Evolutionary conservation across 106 monocot genomes (phyloP), one percentile per base, ranked within the genome.

Genomic region (Dendrobium catenatum): DNA sequence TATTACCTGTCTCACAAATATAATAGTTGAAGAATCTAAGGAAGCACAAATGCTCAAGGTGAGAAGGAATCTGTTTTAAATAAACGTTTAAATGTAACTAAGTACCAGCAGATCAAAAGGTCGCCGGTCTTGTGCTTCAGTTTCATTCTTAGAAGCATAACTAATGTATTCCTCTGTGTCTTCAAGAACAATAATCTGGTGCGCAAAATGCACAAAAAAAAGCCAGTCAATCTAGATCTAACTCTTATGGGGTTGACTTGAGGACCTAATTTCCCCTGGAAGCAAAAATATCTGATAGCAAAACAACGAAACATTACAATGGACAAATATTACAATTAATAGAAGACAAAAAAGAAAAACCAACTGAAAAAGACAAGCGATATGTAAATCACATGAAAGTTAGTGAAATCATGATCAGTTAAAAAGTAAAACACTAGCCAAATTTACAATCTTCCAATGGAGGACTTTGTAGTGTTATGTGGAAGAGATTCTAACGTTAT

Each of bases 121-220:
- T 6, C 82, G 92, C 0, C 96, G 86, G 18, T 97, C 96, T 87
- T 98, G 98, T 48, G 86, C 91, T 83, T 88, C 84, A 76, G 88
- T 82, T 84, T 95, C 93, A 29, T 84, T 83, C 58, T 80, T 88
- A 75, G 86, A 79, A 66, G 87, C 91, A 88, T 93, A 98, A 49
- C 91, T 87, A 48, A 98, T 95, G 84, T 95, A 98, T 75, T 98
- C 90, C 51, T 89, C 81, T 56, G 94, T 95, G 48, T 98, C 98
- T 85, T 95, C 98, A 68, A 98, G 82, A 80, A 98, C 93, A 84
- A 98, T 93, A 81, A 95, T 98, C 98, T 94, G 91, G 15, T 0
- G 64, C 20, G 24, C 22, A 10, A 82, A 80, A 40, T 72, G 40
- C 29, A 72, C 13, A 11, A 10, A 33, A 72, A 72, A 33, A 15